Percentiles rank a stretch among this genome's conserved stretches.
Conservation (phyloP, 2,329 filamentous ascomycete species). For the Helicocarpus griseus region DNA sequence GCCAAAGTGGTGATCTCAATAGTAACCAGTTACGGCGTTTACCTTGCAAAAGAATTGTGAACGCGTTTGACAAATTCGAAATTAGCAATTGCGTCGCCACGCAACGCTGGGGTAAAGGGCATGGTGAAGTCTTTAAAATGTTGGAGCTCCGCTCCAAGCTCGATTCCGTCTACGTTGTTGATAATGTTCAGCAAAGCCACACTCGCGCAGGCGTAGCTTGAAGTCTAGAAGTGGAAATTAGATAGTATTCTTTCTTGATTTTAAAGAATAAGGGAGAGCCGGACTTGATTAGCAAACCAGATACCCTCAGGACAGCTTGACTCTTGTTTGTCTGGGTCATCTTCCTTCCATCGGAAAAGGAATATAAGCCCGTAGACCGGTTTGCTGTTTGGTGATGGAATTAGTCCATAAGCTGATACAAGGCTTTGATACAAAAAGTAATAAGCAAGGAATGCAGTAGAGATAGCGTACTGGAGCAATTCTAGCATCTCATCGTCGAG, state of each 20-base stretch:
- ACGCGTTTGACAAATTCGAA: conserved; percentile 68
- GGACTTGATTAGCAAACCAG: conserved; percentile 91
- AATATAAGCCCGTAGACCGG: conserved; percentile 83
- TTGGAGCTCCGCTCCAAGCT: conserved; percentile 60
- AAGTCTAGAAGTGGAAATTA: conserved; percentile 46
- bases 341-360: conserved; percentile 62
- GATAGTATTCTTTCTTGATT: neutral
- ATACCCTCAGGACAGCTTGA: conserved; percentile 53
- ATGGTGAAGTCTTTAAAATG: conserved; percentile 65
- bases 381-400: conserved; percentile 38
- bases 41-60: conserved; percentile 81
- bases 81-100: conserved; percentile 65
- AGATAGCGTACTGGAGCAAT: conserved; percentile 46
- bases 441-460: neutral
- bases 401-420: too few species aligned
- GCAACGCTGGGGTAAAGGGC: conserved; percentile 57
- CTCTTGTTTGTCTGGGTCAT: conserved; percentile 43
- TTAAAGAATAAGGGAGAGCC: conserved; percentile 10
- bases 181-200: conserved; percentile 86
- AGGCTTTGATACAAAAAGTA: too few species aligned
- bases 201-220: conserved; percentile 80
- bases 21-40: conserved; percentile 17
- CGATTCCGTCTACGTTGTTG: conserved; percentile 63
- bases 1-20: neutral
- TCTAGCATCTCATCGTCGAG: conserved; percentile 56